Base-by-base conservation (phyloP, 2,329 filamentous ascomycete species). In the Fusarium clavum region DNA sequence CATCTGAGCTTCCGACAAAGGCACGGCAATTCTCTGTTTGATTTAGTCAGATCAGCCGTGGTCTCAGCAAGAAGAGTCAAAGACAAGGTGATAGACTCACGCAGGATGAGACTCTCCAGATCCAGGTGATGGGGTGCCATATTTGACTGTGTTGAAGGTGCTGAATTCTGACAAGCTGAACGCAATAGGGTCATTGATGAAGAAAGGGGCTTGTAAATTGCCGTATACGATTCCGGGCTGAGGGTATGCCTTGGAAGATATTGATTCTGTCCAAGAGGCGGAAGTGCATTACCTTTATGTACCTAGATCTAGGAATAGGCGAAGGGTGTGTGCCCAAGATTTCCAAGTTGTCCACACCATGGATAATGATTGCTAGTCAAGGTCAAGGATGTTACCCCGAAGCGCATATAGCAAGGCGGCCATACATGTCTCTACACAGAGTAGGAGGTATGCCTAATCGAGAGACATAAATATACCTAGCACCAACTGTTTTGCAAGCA, bases 21-120 rank as follows among this genome's bases (percentile, higher is more conserved):
- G 70, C 62, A 30, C 66, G 66, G 45, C 76, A 77, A 61, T 79
- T 79, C 45, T 63, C 77, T 79, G 22, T 14, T 41, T 6, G 22
- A 27, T n/a, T 38, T n/a, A 38, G 29, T 22, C 40, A 24, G 55
- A 9, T 27, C 10, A 22, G 58, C 69, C n/a, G 10, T 16, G 27
- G 8, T 60, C 12, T 24, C 13, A 14, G n/a, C 2, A 32, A 22
- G 18, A n/a, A 16, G 3, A 4, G 25, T 18, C 14, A 16, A 13
- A 29, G 30, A 7, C n/a, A 32, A 40, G 22, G 22, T 14, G 16
- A 20, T 38, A 20, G 16, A 58, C 67, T 56, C 49, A 70, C 61
- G 47, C 29, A 61, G 45, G 38, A 69, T 45, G 18, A 70, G 64
- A 56, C 67, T 55, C 44, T 64, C 66, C 43, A 49, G 27, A 29